A percentile compares a stretch with the other conserved stretches of the same genome.
phyloP scores from a whole-genome alignment of 371 early-diverging fungal genomes.

The Mucor racemosus region DNA sequence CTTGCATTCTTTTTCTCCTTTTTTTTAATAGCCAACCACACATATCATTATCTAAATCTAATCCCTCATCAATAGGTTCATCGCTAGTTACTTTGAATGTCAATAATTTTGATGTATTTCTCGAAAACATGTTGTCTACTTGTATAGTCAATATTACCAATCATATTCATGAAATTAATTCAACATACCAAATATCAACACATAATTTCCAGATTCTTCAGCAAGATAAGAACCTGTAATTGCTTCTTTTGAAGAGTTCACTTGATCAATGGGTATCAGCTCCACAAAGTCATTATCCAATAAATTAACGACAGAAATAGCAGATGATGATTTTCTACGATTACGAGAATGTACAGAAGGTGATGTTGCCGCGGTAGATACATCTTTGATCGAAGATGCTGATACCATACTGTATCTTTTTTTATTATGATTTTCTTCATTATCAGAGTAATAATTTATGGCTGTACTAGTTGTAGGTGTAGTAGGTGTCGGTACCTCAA shows the following conservation, averaged over 20 bases:
- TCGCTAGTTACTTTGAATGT: conserved; percentile 74
- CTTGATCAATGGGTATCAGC: conserved; percentile 24
- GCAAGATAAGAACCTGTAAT: conserved; percentile 32
- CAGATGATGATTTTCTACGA: conserved; percentile 16
- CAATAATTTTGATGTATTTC: conserved; percentile 85
- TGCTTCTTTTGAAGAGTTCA: conserved; percentile 19
- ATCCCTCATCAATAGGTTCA: conserved; percentile 19
- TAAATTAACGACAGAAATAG: conserved; percentile 18
- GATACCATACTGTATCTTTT: not conserved
- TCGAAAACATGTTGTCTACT: conserved; percentile 84
- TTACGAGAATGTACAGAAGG: not conserved
- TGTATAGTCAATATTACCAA: not conserved
- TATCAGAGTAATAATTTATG: not conserved
- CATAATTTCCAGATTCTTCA: conserved; percentile 45
- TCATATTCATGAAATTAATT: not conserved
- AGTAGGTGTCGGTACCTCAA: not conserved
- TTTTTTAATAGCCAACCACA: conserved; percentile 81
- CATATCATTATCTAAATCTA: conserved; percentile 35
- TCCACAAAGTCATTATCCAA: conserved; percentile 26
- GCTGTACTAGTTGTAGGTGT: not conserved
- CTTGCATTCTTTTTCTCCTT: conserved; percentile 84
- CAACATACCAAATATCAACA: conserved; percentile 45
- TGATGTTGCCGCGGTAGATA: not conserved
- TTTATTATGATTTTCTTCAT: not conserved
- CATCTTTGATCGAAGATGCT: not conserved